phyloP scores from a whole-genome alignment of 176 grass and related monocot genomes.

The Poa annua region DNA sequence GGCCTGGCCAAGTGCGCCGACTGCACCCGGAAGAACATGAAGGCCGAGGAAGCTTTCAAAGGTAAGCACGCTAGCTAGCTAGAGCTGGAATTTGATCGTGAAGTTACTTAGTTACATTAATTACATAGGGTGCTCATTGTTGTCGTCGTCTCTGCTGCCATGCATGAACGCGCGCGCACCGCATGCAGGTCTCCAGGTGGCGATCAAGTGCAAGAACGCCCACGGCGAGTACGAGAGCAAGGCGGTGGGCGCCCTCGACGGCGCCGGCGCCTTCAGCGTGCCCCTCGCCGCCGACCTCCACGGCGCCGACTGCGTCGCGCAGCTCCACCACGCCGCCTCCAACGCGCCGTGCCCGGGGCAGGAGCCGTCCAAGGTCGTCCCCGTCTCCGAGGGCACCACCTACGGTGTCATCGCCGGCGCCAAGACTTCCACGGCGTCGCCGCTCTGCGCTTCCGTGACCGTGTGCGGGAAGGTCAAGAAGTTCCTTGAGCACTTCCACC shows the following conservation, averaged over 20 bases:
- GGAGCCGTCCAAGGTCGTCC: slow-evolving; percentile 37
- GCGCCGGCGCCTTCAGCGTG: slow-evolving; percentile 38
- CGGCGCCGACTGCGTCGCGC: slow-evolving; percentile 23
- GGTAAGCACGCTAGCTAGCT: not conserved
- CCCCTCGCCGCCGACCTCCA: slow-evolving; percentile 1
- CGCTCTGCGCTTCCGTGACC: not conserved
- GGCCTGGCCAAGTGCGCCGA: slow-evolving; percentile 23
- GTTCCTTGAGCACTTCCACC: not conserved
- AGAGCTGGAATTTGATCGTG: not conserved
- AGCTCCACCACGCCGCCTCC: slow-evolving; percentile 23
- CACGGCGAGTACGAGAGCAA: slow-evolving; percentile 5
- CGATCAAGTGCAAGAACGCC: slow-evolving; percentile 12
- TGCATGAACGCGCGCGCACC: too few species aligned
- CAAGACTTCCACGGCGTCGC: not conserved
- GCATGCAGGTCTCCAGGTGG: not conserved
- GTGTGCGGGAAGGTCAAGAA: slow-evolving; percentile 34
- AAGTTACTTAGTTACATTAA: too few species aligned
- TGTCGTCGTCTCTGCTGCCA: not conserved
- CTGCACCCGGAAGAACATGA: slow-evolving; percentile 16
- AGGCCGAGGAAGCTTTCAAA: slow-evolving; percentile 8
- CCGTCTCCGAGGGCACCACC: not conserved
- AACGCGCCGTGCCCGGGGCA: slow-evolving; percentile 24
- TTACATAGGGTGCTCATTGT: not conserved
- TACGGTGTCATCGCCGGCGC: slow-evolving; percentile 8
- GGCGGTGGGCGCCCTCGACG: not conserved